phyloP scores from a whole-genome alignment of 2,329 filamentous ascomycete genomes.

The Penicillium sp. region DNA sequence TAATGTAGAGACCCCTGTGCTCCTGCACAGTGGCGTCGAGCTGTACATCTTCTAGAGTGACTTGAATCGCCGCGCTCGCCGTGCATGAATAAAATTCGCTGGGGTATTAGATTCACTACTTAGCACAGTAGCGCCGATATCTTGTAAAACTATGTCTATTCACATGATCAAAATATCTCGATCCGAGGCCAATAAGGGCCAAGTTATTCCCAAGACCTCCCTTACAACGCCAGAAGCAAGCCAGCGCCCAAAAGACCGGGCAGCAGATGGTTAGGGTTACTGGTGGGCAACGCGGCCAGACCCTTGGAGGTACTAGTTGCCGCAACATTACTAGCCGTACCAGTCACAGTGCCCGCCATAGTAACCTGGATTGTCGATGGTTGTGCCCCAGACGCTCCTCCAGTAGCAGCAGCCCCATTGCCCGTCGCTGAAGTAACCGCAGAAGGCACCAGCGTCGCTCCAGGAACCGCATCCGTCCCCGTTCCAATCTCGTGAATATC shows the following conservation, averaged over 20 bases:
- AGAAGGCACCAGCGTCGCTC: not conserved
- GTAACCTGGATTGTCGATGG: not conserved
- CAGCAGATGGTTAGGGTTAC: not conserved
- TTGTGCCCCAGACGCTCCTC: not conserved
- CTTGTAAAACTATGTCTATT: not conserved
- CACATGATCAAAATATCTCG: not conserved
- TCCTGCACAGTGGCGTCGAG: not conserved
- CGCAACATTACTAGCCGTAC: not conserved
- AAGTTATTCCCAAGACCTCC: not conserved
- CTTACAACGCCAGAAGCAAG: not conserved
- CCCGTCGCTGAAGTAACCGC: not conserved
- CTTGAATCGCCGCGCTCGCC: too few species aligned
- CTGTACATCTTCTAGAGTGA: too few species aligned
- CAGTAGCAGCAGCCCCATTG: not conserved
- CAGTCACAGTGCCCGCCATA: not conserved
- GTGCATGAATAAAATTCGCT: too few species aligned
- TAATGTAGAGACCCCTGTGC: not conserved
- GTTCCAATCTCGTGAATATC: conserved; percentile 18
- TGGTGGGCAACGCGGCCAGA: not conserved
- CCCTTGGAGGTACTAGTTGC: not conserved
- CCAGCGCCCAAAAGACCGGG: not conserved
- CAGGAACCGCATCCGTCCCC: not conserved
- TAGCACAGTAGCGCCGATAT: too few species aligned
- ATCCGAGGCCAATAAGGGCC: not conserved
- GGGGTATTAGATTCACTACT: too few species aligned